Evolutionary conservation across 2,329 filamentous ascomycete genomes (phyloP).

Genomic region (Emergomyces africanus): DNA sequence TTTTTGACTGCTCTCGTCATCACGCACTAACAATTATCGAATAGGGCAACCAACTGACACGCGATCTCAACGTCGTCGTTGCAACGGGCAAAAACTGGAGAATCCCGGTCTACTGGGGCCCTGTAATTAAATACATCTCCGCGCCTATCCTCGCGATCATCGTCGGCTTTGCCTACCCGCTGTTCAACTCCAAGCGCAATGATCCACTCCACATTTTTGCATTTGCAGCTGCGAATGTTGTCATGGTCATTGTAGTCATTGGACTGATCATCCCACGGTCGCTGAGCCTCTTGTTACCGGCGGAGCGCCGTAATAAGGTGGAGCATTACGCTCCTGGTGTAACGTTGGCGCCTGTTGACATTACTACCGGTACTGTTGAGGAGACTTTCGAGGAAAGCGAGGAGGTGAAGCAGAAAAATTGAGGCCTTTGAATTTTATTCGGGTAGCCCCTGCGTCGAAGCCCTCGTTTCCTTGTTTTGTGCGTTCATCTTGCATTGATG

Average conservation of each 20-base stretch:
- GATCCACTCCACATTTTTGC: background rate
- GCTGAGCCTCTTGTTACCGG: background rate
- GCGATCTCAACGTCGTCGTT: conserved; percentile 41
- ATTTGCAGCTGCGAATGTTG: background rate
- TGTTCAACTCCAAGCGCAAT: background rate
- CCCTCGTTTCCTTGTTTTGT: background rate
- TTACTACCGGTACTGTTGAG: background rate
- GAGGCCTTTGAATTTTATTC: background rate
- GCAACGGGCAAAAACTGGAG: conserved; percentile 44
- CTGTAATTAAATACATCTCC: conserved; percentile 39
- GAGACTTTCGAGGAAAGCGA: background rate
- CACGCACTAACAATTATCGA: background rate
- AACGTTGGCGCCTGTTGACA: background rate
- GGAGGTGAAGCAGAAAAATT: background rate
- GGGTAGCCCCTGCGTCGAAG: background rate
- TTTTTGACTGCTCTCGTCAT: background rate
- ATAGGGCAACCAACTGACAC: conserved; percentile 31
- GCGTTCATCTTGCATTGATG: background rate
- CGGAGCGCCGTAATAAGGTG: background rate
- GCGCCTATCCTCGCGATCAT: conserved; percentile 31
- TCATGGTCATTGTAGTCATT: background rate
- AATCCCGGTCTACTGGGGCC: conserved; percentile 40
- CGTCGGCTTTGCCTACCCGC: background rate
- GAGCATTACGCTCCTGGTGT: background rate
- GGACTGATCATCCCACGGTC: background rate